Evolutionary conservation across 129 eudicot genomes (phyloP), one percentile per base, ranked within the genome.

Genomic region (Flaveria linearis): DNA sequence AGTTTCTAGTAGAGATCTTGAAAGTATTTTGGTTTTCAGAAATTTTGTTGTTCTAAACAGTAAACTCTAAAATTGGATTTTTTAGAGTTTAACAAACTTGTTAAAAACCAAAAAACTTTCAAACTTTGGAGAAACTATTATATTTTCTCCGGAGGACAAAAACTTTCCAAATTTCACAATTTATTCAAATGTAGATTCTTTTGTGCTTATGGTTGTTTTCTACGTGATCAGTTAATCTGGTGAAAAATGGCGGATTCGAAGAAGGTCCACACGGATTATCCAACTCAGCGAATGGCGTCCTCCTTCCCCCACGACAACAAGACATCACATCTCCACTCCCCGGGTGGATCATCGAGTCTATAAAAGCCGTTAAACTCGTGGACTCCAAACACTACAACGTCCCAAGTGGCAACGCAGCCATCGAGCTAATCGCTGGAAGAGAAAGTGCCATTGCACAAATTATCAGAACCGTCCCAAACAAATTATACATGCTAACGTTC

Each of bases 201-300:
- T 12, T 49, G 16, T 10, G 1, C 64, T 57, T 5, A n/a, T n/a
- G 25, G 1, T 23, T 46, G 16, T 17, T 2, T 49, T 13, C 5
- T 11, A 2, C 14, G 4, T 30, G 36, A 30, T 52, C 84, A 87
- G 93, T 76, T 26, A 82, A 91, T 57, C 53, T 88, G 78, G 81
- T 90, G 64, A 88, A 88, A 76, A 90, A 87, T 73, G 96, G 91
- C 6, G 82, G 82, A 39, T 87, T 90, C 70, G 96, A 90, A 61
- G 82, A 75, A 15, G 96, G 96, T 71, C 96, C 96, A 2, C 69
- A 86, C n/a, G 80, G 77, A 25, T 80, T 84, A 79, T 68, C 69
- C 15, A 88, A 83, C 68, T 84, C 82, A 72, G 49, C 89, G 5
- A 84, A 74, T 9, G 96, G 96, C 5, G 85, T 84, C 72, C 91